phyloP scores from a whole-genome alignment of 306 rosid species.

The Hylodesmum podocarpum region DNA sequence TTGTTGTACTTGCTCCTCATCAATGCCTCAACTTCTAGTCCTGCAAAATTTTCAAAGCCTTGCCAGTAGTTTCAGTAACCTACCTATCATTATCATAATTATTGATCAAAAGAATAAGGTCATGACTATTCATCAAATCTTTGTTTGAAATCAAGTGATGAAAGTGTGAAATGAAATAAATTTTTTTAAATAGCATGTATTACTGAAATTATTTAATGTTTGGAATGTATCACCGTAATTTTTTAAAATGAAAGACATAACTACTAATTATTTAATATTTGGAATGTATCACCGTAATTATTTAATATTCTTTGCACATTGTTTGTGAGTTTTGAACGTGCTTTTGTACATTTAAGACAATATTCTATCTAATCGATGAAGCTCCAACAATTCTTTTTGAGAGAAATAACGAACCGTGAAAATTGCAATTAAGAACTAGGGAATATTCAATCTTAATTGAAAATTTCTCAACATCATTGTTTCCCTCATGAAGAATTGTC shows the following conservation, averaged over 20 bases:
- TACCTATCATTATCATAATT: not conserved
- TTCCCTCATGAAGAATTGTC: not conserved
- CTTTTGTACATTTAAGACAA: no score
- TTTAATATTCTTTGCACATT: not conserved
- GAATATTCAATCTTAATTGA: not conserved
- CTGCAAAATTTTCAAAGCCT: not conserved
- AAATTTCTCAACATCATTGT: not conserved
- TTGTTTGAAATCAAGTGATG: not conserved
- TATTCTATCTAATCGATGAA: not conserved
- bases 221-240: not conserved
- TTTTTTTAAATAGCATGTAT: not conserved
- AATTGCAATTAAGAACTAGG: not conserved
- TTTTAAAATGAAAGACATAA: not conserved
- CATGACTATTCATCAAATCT: not conserved
- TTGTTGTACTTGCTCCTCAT: conserved; percentile 10
- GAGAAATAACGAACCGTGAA: not conserved
- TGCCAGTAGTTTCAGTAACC: not conserved
- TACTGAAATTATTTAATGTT: not conserved
- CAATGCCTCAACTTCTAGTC: not conserved
- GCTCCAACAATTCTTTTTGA: not conserved
- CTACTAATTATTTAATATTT: not conserved
- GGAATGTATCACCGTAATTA: not conserved
- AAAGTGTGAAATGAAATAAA: not conserved
- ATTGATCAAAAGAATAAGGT: not conserved
- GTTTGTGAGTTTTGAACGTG: not conserved